A percentile compares a stretch with the other conserved stretches of the same genome.
These are phyloP conservation scores for Phytophthora pinifolia DNA, from an alignment of 352 stramenopile genomes.

Conservation along the genomic window DNA sequence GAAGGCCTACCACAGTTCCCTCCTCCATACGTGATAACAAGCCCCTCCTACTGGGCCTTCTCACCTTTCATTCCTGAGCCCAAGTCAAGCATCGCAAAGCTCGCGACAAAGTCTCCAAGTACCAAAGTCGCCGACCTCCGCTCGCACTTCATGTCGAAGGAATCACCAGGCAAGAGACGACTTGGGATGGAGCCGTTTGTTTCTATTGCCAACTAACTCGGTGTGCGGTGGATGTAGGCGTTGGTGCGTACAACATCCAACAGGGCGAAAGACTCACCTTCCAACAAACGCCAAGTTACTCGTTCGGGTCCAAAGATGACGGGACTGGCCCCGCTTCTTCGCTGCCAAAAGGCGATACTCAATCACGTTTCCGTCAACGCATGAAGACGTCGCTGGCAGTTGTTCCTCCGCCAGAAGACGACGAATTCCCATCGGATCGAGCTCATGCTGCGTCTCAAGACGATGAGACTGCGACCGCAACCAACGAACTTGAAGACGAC, in stretches of 20 bases:
- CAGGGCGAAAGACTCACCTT: slow-evolving; percentile 50
- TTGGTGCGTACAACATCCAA: slow-evolving; percentile 53
- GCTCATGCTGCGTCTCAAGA: slow-evolving; percentile 13
- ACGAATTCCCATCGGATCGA: neutral
- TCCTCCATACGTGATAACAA: slow-evolving; percentile 36
- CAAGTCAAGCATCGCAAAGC: slow-evolving; percentile 28
- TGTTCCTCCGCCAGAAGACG: slow-evolving; percentile 6
- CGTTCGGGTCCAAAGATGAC: slow-evolving; percentile 29
- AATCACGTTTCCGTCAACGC: neutral
- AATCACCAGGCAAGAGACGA: slow-evolving; percentile 18
- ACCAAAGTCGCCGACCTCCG: slow-evolving; percentile 12
- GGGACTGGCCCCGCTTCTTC: neutral
- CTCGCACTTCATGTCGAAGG: slow-evolving; percentile 22
- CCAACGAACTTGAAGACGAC: neutral
- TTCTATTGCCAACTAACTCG: neutral
- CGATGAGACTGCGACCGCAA: neutral
- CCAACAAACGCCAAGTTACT: slow-evolving; percentile 36
- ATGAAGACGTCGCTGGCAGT: slow-evolving; percentile 35
- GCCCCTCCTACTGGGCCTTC: slow-evolving; percentile 36
- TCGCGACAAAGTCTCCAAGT: slow-evolving; percentile 18
- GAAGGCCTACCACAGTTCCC: slow-evolving; percentile 26
- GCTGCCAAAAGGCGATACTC: slow-evolving; percentile 1
- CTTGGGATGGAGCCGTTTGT: too few species aligned
- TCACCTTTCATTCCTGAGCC: slow-evolving; percentile 22
- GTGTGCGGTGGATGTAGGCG: too few species aligned